These are phyloP conservation scores for Stephanodiscus minutulus DNA, from an alignment of 108 stramenopile genomes.

Conservation along the genomic window DNA sequence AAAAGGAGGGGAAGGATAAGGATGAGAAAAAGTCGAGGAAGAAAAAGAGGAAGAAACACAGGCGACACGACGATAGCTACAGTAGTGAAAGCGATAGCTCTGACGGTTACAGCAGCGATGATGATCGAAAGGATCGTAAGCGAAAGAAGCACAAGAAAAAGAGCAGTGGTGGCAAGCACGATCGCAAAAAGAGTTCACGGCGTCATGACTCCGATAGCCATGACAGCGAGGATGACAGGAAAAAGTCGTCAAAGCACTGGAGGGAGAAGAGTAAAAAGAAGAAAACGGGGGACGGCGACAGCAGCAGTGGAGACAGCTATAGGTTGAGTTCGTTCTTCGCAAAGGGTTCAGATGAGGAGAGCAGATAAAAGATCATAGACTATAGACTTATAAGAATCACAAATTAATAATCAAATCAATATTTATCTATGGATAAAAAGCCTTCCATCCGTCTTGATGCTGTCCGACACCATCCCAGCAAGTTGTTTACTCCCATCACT, in stretches of 20 bases:
- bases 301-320: conserved; percentile 68
- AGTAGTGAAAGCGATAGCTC: conserved; percentile 43
- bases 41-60: conserved; percentile 53
- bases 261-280: conserved; percentile 43
- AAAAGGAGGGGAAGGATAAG: conserved; percentile 33
- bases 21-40: conserved; percentile 54
- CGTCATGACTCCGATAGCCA: conserved; percentile 37
- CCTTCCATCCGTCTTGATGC: neutral
- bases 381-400: neutral
- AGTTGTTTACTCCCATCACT: neutral
- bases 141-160: conserved; percentile 56
- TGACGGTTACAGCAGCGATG: conserved; percentile 33
- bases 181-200: conserved; percentile 44
- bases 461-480: neutral
- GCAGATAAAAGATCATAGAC: conserved; percentile 23
- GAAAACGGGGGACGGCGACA: conserved; percentile 41
- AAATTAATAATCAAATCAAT: conserved; percentile 1
- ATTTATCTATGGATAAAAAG: neutral
- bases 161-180: conserved; percentile 22
- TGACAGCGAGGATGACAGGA: conserved; percentile 47
- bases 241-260: conserved; percentile 49
- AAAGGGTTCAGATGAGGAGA: conserved; percentile 54
- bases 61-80: conserved; percentile 44
- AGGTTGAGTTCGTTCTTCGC: conserved; percentile 71
- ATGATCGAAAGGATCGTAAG: conserved; percentile 32